phyloP scores from a whole-genome alignment of 148 eudicot genomes.

The Persicaria maculosa region DNA sequence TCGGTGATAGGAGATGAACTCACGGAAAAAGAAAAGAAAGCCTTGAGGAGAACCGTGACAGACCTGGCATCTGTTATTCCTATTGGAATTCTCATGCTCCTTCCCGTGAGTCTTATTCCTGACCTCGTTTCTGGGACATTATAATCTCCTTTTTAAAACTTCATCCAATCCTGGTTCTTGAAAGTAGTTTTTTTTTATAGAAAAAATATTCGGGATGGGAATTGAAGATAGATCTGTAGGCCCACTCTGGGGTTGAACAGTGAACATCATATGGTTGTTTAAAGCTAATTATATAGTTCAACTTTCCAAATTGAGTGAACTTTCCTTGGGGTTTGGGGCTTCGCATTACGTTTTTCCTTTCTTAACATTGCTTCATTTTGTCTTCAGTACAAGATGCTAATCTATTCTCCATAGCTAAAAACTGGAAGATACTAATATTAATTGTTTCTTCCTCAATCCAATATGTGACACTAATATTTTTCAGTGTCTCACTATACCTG shows the following conservation, averaged over 20 bases:
- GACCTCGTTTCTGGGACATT: slow-evolving; percentile 5
- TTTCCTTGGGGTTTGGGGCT: no score
- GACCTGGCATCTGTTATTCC: slow-evolving; percentile 94
- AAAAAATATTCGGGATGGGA: neutral
- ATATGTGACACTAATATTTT: neutral
- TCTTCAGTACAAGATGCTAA: neutral
- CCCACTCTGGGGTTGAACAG: neutral
- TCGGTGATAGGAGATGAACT: slow-evolving; percentile 72
- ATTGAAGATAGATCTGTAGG: neutral
- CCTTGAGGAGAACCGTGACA: slow-evolving; percentile 70
- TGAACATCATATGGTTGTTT: neutral
- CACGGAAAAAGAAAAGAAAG: slow-evolving; percentile 82
- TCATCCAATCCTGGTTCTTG: neutral
- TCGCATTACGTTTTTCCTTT: no score
- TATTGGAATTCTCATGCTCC: slow-evolving; percentile 97
- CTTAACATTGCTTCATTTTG: neutral
- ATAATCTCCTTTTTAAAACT: neutral
- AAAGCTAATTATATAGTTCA: neutral
- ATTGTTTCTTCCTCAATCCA: neutral
- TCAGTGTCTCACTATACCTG: neutral
- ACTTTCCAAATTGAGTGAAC: neutral
- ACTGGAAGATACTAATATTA: neutral
- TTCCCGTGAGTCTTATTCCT: slow-evolving; percentile 64
- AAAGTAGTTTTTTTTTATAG: neutral
- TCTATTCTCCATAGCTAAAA: neutral